Evolutionary conservation across 2,329 filamentous ascomycete species (phyloP), one percentile per base, ranked within the genome.

Genomic region (Pseudogymnoascus sp.): DNA sequence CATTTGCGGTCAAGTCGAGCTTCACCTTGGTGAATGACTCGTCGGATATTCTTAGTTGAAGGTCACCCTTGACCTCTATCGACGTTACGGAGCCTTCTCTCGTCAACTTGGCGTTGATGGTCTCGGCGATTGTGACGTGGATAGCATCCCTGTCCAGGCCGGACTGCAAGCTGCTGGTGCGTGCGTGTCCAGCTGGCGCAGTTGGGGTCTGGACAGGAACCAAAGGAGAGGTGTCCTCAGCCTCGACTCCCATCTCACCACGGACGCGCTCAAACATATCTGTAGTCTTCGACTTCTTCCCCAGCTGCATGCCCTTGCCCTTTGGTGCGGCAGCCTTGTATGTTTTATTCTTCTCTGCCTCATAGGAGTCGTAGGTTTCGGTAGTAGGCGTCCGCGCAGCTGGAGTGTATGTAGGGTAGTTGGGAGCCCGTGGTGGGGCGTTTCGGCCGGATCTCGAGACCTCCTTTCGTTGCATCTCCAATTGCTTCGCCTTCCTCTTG

Each of bases 391-490:
- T 85, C 66, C 89, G 88, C 18, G 86, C 80, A 46, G 91, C 90
- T 14, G 92, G 87, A 23, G 89, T 96, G 77, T 96, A 97, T 66
- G 91, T 90, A 18, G 92, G 91, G 76, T 96, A 97, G 64, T 87
- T 84, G 37, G 92, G 91, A 61, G 91, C 85, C 69, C 92, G 86
- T 56, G 90, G 87, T 70, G 85, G 81, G 72, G 76, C 81, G 67
- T 80, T 79, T 69, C 91, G 87, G 59, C 87, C 87, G 71, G 82
- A 88, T 69, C 93, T 87, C 67, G 91, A 90, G 71, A 93, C 88
- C 75, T 99, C 96, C 79, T 97, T 99, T 75, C 95, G 90, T 80
- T 99, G 95, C 85, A 99, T 90, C 78, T 99, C 96, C 72, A 99
- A 83, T 78, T 99, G 95, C 82, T 97, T 99, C 61, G 95, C 96